Conservation (phyloP, 305 asterid genomes). For the Fraxinus xanthoxyloides region DNA sequence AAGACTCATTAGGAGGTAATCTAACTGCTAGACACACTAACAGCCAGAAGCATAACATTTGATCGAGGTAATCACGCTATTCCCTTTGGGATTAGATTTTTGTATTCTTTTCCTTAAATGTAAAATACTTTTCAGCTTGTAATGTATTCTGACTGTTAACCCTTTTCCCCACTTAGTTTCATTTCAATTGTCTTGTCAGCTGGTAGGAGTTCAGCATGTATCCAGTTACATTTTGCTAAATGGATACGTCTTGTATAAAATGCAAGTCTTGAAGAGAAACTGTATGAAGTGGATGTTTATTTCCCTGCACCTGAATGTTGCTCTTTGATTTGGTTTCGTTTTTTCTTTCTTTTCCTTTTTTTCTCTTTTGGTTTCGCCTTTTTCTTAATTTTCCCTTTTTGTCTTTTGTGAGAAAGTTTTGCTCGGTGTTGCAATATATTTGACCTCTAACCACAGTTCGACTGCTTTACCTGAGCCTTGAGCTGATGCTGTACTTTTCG, state of each 20-base stretch:
- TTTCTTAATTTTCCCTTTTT: neutral
- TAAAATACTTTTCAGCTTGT: conserved; percentile 43
- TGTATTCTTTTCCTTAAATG: conserved; percentile 28
- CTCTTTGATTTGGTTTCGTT: neutral
- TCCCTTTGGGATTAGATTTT: conserved; percentile 21
- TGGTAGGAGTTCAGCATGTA: conserved; percentile 56
- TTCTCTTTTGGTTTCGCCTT: neutral
- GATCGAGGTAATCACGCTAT: conserved; percentile 32
- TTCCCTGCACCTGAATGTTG: neutral
- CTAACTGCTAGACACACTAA: conserved; percentile 53
- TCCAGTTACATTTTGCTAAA: conserved; percentile 16
- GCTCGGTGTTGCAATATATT: neutral
- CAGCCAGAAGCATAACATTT: conserved; percentile 29
- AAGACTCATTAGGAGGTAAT: conserved; percentile 33
- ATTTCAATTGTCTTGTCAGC: conserved; percentile 25
- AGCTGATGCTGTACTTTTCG: neutral
- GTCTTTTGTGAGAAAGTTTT: neutral
- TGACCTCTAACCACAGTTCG: neutral
- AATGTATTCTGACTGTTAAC: conserved; percentile 24
- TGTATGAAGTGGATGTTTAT: neutral
- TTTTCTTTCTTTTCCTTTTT: neutral
- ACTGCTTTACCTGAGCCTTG: neutral
- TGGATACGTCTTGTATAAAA: conserved; percentile 25
- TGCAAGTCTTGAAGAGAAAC: conserved; percentile 6
- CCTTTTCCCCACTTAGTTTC: conserved; percentile 13